Conservation (phyloP, 495 filamentous ascomycete genomes). For the Tuber brumale region DNA sequence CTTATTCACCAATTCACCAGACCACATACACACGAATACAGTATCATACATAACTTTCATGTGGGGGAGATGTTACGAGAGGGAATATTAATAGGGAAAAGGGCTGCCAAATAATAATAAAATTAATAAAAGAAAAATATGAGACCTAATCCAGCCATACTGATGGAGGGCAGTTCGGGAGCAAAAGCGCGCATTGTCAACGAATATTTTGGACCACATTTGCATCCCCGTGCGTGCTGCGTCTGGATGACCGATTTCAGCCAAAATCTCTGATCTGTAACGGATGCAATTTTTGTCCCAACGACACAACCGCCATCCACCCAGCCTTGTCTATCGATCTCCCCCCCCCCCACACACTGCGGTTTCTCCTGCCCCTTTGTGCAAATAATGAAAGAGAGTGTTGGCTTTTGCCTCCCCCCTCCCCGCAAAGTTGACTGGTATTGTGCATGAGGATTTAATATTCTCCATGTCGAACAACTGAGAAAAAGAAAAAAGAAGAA, state of each 20-base stretch:
- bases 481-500: neutral
- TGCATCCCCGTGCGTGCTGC: slow-evolving; percentile 17
- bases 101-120: neutral
- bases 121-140: slow-evolving; percentile 6
- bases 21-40: neutral
- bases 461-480: neutral
- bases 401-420: neutral
- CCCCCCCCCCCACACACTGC: neutral
- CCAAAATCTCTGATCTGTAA: slow-evolving; percentile 32
- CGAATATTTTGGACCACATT: slow-evolving; percentile 2
- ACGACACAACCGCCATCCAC: slow-evolving; percentile 29
- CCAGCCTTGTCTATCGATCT: slow-evolving; percentile 2
- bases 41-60: neutral
- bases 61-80: neutral
- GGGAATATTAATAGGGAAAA: slow-evolving; percentile 1
- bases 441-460: slow-evolving; percentile 1
- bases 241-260: slow-evolving; percentile 20
- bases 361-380: neutral
- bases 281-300: slow-evolving; percentile 27
- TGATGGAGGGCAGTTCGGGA: neutral
- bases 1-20: neutral
- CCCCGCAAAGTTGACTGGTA: neutral
- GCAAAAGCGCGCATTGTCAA: neutral
- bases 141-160: neutral
- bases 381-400: neutral